Conservation (phyloP, 2,329 filamentous ascomycete genomes). For the Ambrosiella cleistominuta region DNA sequence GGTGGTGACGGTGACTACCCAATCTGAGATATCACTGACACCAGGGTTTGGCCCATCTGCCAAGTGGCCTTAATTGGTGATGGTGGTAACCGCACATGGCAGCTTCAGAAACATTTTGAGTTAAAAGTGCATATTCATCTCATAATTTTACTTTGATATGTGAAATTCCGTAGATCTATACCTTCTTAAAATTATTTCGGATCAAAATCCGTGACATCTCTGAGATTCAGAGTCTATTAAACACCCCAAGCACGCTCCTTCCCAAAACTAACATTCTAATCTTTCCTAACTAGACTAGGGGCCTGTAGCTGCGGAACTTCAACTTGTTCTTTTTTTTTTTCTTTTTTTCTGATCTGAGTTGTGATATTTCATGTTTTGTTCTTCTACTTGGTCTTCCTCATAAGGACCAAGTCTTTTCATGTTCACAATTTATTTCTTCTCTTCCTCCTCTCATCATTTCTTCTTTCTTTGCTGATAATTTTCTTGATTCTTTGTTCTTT, state of each 20-base stretch:
- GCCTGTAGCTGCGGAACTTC: background rate
- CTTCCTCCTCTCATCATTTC: slow-evolving; percentile 12
- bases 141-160: too few species aligned
- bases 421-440: slow-evolving; percentile 12
- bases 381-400: slow-evolving; percentile 9
- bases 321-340: slow-evolving; percentile 6
- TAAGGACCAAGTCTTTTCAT: slow-evolving; percentile 8
- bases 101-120: too few species aligned
- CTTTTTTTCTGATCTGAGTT: slow-evolving; percentile 12
- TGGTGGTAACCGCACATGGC: background rate
- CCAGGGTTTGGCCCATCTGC: background rate
- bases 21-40: too few species aligned
- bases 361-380: slow-evolving; percentile 4
- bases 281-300: too few species aligned
- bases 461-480: slow-evolving; percentile 9
- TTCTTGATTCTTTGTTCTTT: slow-evolving; percentile 6
- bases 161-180: too few species aligned
- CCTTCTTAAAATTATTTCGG: too few species aligned
- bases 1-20: too few species aligned
- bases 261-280: too few species aligned
- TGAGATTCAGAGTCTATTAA: too few species aligned
- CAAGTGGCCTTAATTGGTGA: slow-evolving; percentile 10
- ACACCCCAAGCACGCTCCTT: too few species aligned
- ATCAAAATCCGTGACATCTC: too few species aligned
- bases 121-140: too few species aligned